Evolutionary conservation across 2,329 filamentous ascomycete genomes (phyloP).

Genomic region (Exserohilum rostratum): DNA sequence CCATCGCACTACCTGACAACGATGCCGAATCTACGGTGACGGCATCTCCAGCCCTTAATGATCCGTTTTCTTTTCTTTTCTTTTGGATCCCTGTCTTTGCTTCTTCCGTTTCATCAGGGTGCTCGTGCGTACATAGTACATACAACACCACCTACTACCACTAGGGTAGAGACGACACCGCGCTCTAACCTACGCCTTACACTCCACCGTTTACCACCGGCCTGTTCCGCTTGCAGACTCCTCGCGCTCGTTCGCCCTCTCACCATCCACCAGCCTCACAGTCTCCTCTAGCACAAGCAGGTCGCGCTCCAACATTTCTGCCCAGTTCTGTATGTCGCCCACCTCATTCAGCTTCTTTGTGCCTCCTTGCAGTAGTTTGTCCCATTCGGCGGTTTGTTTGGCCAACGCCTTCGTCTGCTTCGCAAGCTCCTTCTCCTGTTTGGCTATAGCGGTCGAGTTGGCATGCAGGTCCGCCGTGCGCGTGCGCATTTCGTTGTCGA

Average conservation of each 20-base stretch:
- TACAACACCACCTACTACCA: background rate
- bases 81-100: too few species aligned
- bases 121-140: background rate
- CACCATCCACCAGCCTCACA: conserved; percentile 43
- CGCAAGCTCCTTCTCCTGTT: conserved; percentile 70
- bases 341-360: conserved; percentile 74
- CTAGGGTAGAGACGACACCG: too few species aligned
- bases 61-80: background rate
- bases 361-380: conserved; percentile 66
- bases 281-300: conserved; percentile 51
- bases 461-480: conserved; percentile 72
- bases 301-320: conserved; percentile 71
- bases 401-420: conserved; percentile 65
- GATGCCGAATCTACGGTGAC: background rate
- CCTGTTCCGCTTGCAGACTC: conserved; percentile 42
- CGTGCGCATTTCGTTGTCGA: conserved; percentile 71
- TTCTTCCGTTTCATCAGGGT: background rate
- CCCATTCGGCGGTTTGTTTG: conserved; percentile 69
- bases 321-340: conserved; percentile 85
- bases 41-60: background rate
- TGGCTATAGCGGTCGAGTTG: conserved; percentile 68
- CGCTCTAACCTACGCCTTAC: too few species aligned
- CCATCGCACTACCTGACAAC: background rate
- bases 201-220: conserved; percentile 11
- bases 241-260: conserved; percentile 20